Evolutionary conservation across 108 stramenopile genomes (phyloP).

Genomic region (Nitzschia sp.): DNA sequence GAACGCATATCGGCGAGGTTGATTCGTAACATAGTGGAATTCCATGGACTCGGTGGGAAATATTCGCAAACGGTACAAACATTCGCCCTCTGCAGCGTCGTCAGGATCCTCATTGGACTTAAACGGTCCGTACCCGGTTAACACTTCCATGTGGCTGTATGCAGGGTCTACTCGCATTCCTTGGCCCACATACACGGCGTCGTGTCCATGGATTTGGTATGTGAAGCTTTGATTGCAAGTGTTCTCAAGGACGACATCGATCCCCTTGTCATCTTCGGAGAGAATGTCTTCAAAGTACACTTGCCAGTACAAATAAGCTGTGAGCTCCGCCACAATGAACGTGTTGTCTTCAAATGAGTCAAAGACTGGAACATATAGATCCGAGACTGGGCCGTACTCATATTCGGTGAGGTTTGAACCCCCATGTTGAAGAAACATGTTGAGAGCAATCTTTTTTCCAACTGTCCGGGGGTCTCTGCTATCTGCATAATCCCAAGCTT

Average conservation of each 20-base stretch:
- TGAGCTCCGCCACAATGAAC: neutral
- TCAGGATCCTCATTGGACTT: too few relatives aligned
- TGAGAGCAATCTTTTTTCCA: neutral
- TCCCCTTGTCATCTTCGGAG: conserved; percentile 41
- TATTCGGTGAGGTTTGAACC: neutral
- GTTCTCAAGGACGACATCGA: conserved; percentile 39
- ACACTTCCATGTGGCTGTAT: too few relatives aligned
- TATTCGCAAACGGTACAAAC: neutral
- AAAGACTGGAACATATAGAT: conserved; percentile 38
- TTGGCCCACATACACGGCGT: conserved; percentile 36
- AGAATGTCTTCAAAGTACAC: conserved; percentile 32
- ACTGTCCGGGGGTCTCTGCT: neutral
- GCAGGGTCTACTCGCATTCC: too few relatives aligned
- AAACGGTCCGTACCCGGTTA: too few relatives aligned
- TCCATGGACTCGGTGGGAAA: neutral
- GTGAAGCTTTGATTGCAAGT: conserved; percentile 36
- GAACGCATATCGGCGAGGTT: neutral
- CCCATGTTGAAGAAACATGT: conserved; percentile 1
- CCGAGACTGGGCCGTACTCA: conserved; percentile 10
- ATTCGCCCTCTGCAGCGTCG: neutral
- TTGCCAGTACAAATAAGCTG: conserved; percentile 9
- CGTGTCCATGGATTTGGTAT: conserved; percentile 37
- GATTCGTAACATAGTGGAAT: neutral
- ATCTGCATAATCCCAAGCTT: conserved; percentile 1
- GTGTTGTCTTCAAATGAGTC: conserved; percentile 27